Evolutionary conservation across 2,329 filamentous ascomycete species (phyloP), one percentile per base, ranked within the genome.

Genomic region (Pleomassaria siparia): DNA sequence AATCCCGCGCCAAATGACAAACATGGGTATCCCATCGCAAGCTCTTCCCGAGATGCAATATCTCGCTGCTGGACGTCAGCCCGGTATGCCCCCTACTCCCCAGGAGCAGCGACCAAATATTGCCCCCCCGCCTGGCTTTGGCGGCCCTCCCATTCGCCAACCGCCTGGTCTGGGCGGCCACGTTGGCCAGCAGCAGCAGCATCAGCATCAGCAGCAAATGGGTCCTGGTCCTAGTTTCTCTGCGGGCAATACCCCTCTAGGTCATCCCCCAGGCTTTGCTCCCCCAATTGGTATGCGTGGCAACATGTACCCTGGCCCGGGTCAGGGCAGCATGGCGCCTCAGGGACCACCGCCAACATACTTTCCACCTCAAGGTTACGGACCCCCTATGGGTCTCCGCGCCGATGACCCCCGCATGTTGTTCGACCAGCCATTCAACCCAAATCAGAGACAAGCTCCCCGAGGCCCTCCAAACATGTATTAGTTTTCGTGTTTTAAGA

Each of bases 11-110:
- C 69, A 68, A 41, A 58, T 69, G 54, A 68, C 64, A 21, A 72
- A 72, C 46, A 72, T 72, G 70, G 70, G 70, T 20, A 72, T 72
- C 21, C 70, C 70, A n/a, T 71, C 69, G 18, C 69, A 72, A 44
- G 62, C 67, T 6, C 48, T 64, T 10, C 66, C 64, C 12, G 69
- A 72, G 7, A 62, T 70, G 54, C 61, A 58, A 5, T 68, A 59
- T 46, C 65, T 71, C 63, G 56, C 60, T 15, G 59, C 62, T 29
- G 59, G 63, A 29, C 62, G 63, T 26, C 64, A 68, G 39, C 62
- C 59, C 16, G 66, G 66, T 18, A 69, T 71, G 66, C 64, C 66
- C 16, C 66, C 64, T 20, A 62, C 66, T 37, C 65, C 67, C 4
- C 63, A 68, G 52, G 67, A 71, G 26, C n/a, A n/a, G n/a, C 66